Base-by-base conservation (phyloP, 1,284 basidiomycete species). In the Cerrena zonata region DNA sequence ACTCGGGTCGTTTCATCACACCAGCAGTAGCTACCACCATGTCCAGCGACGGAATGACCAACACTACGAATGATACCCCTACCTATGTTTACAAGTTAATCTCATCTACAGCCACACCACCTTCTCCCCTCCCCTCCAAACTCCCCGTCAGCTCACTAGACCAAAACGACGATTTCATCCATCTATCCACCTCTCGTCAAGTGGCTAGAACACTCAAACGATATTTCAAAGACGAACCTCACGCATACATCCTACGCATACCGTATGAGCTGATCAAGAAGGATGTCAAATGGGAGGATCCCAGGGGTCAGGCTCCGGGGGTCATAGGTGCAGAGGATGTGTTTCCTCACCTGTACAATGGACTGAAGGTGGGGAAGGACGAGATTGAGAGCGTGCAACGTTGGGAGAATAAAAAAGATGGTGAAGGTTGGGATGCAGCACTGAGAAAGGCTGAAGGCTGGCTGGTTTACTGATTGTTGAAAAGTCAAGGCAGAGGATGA, bases 111-210 rank as follows among this genome's bases (percentile, higher is more conserved):
- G 52, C 62, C 5, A 57, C 68, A 12, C 65, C 71, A 3, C 71
- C 76, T 1, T 58, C 63, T 1, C 62, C 63, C 7, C 52, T 69
- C 7, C 69, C 69, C 5, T 48, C 53, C 25, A 56, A 47, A 10
- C 64, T 71, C 11, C 66, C 71, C 5, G 54, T 74, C 23, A 73
- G 69, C 60, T 62, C 61, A 36, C 66, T 76, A 40, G 76, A 78
- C 56, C 43, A 56, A 23, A 45, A 58, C 15, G 69, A 69, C 10
- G 79, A 79, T 18, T 83, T 81, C 67, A 74, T 86, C 45, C 83
- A 86, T 63, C 69, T 85, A 27, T 84, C 81, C 4, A 78, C 77
- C 12, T 73, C 79, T 2, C 40, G 58, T n/a, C 82, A 85, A 62
- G 65, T 82, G 10, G 72, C 74, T 0, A 68, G 68, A 39, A 83